Evolutionary conservation across 331 rosid species (phyloP), one percentile per base, ranked within the genome.

Genomic region (Rhamnella rubrinervis): DNA sequence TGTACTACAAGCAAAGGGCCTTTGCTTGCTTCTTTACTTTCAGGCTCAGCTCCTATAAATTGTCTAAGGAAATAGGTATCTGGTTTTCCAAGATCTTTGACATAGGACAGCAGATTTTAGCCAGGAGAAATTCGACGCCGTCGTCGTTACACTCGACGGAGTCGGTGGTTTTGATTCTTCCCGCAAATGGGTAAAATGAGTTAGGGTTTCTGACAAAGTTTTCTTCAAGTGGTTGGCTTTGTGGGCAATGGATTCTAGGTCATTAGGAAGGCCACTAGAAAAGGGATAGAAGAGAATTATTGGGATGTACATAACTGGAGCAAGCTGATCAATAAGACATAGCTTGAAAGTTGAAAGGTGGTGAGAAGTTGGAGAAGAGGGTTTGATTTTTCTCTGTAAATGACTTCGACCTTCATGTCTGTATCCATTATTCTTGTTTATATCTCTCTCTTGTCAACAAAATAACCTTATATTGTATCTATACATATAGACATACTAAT

Each of bases 351-450:
- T 28, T 71, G n/a, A 59, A 11, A 71, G 59, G 16, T 12, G 35
- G 5, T 25, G 50, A 50, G 75, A 52, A 4, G 75, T 60, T 59
- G 67, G 49, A 12, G 60, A 18, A 9, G 75, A 59, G 23, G 75
- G 67, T 35, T n/a, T 71, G 50, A 71, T 60, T 40, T 16, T 19
- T 47, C 60, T 26, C 13, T 49, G 4, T n/a, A 17, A 14, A 61
- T 71, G 4, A 71, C 26, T n/a, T 59, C 61, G 0, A 61, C 47
- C 37, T 59, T 51, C 65, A 57, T 69, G 17, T 51, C 16, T 11
- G 38, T 1, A 59, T 1, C 41, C 63, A 59, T 52, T 59, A 3
- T 25, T 57, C 37, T 57, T 59, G 63, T 19, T 59, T 52, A 15
- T 25, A 52, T 7, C 19, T 52, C 46, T 40, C 46, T 40, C 46